Evolutionary conservation across 805 yeast species (phyloP), one percentile per base, ranked within the genome.

Genomic region (Kuraishia hungarica): DNA sequence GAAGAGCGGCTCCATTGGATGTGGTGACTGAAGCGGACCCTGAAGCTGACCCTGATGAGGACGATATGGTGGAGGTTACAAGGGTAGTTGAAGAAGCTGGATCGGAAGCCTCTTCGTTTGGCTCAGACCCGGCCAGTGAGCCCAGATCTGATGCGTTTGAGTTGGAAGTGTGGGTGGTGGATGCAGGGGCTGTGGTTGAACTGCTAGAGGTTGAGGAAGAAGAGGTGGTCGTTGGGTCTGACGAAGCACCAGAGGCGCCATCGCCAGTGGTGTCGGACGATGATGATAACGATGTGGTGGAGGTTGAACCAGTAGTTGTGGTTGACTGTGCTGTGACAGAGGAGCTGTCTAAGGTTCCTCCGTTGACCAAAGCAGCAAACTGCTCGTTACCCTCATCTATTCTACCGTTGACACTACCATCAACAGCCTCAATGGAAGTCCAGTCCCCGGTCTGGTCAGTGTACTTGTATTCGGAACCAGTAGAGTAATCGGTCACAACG

Each of bases 401-500:
- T 69, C 89, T 79, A 26, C 91, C 92, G 60, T 83, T 77, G 47
- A 89, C 77, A 53, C 71, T 64, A 59, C 91, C 91, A 65, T 72
- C 78, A 39, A 68, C 68, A 22, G 89, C 80, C 48, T 73, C 62
- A 57, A 86, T 84, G 8, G 88, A 83, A 51, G 73, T 65, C 83
- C 86, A 84, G 39, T 67, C 61, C 54, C 92, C 93, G 15, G 81
- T 62, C 26, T 72, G 66, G 61, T 79, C 88, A 54, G 72, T 63
- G 64, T 85, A 86, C 39, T 71, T 61, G 66, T 86, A 86, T 57
- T 76, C 73, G 1, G 72, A 61, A 52, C 92, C 93, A 22, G 83
- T 72, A 1, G 90, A 85, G 64, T 84, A 86, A 68, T 86, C 91
- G 23, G 83, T 73, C n/a, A 88, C 86, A 28, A 76, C 67, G 49